Evolutionary conservation across 1,284 basidiomycete species (phyloP).

Genomic region (Malassezia obtusa): DNA sequence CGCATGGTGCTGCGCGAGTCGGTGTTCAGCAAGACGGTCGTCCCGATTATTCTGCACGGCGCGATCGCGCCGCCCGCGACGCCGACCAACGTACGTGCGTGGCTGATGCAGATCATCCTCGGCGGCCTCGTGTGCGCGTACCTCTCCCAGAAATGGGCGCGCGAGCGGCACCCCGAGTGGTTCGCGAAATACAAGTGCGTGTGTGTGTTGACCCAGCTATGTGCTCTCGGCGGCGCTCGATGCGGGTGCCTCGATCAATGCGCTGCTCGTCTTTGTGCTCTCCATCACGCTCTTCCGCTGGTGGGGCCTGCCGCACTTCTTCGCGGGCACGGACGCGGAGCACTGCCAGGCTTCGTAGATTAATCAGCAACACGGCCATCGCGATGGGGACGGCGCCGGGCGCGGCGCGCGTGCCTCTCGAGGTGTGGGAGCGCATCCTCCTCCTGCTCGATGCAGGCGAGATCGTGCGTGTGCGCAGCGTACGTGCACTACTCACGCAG

Average conservation of each 20-base stretch:
- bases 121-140: slow-evolving; percentile 50
- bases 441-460: slow-evolving; percentile 5
- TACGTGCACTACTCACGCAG: slow-evolving; percentile 1
- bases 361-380: no score
- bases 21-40: slow-evolving; percentile 47
- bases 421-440: slow-evolving; percentile 12
- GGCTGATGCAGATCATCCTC: slow-evolving; percentile 48
- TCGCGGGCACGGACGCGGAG: slow-evolving; percentile 16
- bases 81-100: slow-evolving; percentile 49
- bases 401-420: slow-evolving; percentile 8
- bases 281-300: slow-evolving; percentile 37
- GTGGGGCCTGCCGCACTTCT: slow-evolving; percentile 21
- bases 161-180: slow-evolving; percentile 42
- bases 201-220: not conserved
- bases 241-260: slow-evolving; percentile 50
- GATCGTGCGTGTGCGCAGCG: slow-evolving; percentile 2
- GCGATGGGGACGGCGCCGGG: no score
- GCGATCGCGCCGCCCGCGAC: slow-evolving; percentile 45
- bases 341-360: slow-evolving; percentile 14
- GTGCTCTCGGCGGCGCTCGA: slow-evolving; percentile 50
- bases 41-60: slow-evolving; percentile 52
- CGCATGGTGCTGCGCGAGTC: slow-evolving; percentile 6
- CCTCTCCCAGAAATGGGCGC: slow-evolving; percentile 48
- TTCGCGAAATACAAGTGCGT: slow-evolving; percentile 43
- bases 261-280: slow-evolving; percentile 50